Conservation (phyloP, 2,329 filamentous ascomycete species). For the Aspergillus pseudoglaucus region DNA sequence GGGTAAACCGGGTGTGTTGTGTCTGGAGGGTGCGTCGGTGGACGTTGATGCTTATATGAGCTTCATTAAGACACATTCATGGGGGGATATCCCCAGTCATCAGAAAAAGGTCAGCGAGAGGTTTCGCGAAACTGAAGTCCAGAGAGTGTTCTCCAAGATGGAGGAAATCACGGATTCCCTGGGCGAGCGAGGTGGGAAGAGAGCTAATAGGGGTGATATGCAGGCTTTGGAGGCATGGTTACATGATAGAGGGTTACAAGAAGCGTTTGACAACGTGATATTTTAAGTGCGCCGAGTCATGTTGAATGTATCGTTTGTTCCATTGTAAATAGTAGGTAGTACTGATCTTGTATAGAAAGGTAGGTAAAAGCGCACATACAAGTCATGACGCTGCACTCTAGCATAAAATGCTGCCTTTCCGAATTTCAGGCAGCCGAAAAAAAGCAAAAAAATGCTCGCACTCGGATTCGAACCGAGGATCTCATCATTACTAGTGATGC, state of each 20-base stretch:
- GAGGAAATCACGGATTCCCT: constrained; percentile 29
- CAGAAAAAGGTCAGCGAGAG: constrained; percentile 58
- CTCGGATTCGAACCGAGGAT: neutral
- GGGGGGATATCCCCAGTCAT: constrained; percentile 56
- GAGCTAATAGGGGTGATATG: constrained; percentile 30
- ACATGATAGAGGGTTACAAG: constrained; percentile 16
- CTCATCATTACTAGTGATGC: neutral
- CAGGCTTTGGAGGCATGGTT: constrained; percentile 29
- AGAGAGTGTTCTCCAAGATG: constrained; percentile 24
- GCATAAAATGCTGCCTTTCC: no score
- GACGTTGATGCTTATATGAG: constrained; percentile 55
- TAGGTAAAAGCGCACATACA: no score
- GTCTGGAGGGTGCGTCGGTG: constrained; percentile 32
- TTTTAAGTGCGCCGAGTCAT: constrained; percentile 12
- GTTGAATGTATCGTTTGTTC: neutral
- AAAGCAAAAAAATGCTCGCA: neutral
- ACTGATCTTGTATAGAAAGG: no score
- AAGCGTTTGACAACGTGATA: constrained; percentile 28
- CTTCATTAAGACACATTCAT: constrained; percentile 58
- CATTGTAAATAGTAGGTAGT: no score
- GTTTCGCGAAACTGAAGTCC: constrained; percentile 38
- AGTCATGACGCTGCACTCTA: no score
- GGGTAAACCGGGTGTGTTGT: constrained; percentile 50
- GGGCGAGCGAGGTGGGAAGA: constrained; percentile 25
- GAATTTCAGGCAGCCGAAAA: neutral